Evolutionary conservation across 2,329 filamentous ascomycete genomes (phyloP).

Genomic region (Penicillium thymicola): DNA sequence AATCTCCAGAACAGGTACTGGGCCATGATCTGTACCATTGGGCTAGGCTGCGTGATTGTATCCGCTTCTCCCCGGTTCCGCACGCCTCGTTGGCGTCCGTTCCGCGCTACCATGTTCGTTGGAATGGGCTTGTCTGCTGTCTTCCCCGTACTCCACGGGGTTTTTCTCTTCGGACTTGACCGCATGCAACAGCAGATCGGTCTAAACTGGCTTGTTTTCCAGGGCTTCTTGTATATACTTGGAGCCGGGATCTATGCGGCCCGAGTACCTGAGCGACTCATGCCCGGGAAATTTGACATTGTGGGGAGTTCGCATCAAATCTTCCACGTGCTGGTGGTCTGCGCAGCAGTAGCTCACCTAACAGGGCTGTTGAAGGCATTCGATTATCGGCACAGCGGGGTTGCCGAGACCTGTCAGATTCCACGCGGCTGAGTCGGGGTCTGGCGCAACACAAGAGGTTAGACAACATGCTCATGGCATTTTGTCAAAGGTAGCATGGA

Average conservation of each 20-base stretch:
- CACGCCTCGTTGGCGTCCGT: conserved; percentile 76
- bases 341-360: conserved; percentile 78
- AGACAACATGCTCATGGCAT: conserved; percentile 25
- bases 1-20: conserved; percentile 68
- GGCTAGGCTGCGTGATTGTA: conserved; percentile 69
- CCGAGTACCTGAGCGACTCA: conserved; percentile 77
- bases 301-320: conserved; percentile 94
- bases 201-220: conserved; percentile 72
- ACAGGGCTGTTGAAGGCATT: conserved; percentile 79
- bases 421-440: conserved; percentile 19
- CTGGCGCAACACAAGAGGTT: conserved; percentile 14
- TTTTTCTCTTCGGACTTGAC: conserved; percentile 63
- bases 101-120: conserved; percentile 86
- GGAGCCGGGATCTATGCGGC: conserved; percentile 83
- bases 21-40: conserved; percentile 73
- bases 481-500: conserved; percentile 16
- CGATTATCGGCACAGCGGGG: conserved; percentile 70
- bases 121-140: conserved; percentile 79
- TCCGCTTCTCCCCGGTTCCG: conserved; percentile 81
- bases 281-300: conserved; percentile 79
- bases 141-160: conserved; percentile 76
- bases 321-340: conserved; percentile 84
- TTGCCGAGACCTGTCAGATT: conserved; percentile 51
- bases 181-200: conserved; percentile 71
- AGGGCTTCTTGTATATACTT: conserved; percentile 79